Evolutionary conservation across 2,329 filamentous ascomycete species (phyloP).

Genomic region (Colletotrichum theobromicola): DNA sequence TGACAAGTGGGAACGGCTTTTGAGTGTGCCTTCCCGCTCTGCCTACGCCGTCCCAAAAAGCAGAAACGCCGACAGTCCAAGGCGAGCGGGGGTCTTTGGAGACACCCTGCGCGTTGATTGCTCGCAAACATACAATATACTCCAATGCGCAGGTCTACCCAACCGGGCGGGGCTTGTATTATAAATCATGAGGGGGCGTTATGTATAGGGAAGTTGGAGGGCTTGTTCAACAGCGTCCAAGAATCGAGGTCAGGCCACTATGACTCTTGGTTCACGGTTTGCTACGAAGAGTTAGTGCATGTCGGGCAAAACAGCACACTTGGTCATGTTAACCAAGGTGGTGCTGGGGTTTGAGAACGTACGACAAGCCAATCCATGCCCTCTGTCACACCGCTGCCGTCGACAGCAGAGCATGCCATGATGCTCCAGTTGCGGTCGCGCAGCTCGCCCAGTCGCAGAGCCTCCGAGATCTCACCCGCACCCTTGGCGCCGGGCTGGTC

Average conservation of each 20-base stretch:
- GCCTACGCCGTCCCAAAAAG: neutral
- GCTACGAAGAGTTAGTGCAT: slow-evolving; percentile 16
- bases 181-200: slow-evolving; percentile 17
- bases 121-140: slow-evolving; percentile 3
- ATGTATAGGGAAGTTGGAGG: neutral
- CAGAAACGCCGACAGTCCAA: slow-evolving; percentile 1
- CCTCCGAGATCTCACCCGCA: slow-evolving; percentile 95
- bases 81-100: neutral
- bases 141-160: slow-evolving; percentile 18
- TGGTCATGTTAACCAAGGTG: neutral
- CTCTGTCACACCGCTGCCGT: slow-evolving; percentile 91
- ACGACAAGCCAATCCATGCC: slow-evolving; percentile 99
- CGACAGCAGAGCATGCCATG: slow-evolving; percentile 94
- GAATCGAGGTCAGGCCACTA: neutral
- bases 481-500: slow-evolving; percentile 97
- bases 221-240: slow-evolving; percentile 1
- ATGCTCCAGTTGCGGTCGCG: slow-evolving; percentile 99
- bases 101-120: neutral
- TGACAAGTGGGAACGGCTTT: neutral
- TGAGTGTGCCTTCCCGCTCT: neutral
- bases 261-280: slow-evolving; percentile 30
- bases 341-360: slow-evolving; percentile 34
- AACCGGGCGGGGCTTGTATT: slow-evolving; percentile 1
- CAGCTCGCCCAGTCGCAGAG: slow-evolving; percentile 85
- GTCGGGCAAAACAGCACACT: neutral